These are phyloP conservation scores for Colletotrichum coccodes DNA, from an alignment of 2,329 filamentous ascomycete genomes.

Conservation along the genomic window DNA sequence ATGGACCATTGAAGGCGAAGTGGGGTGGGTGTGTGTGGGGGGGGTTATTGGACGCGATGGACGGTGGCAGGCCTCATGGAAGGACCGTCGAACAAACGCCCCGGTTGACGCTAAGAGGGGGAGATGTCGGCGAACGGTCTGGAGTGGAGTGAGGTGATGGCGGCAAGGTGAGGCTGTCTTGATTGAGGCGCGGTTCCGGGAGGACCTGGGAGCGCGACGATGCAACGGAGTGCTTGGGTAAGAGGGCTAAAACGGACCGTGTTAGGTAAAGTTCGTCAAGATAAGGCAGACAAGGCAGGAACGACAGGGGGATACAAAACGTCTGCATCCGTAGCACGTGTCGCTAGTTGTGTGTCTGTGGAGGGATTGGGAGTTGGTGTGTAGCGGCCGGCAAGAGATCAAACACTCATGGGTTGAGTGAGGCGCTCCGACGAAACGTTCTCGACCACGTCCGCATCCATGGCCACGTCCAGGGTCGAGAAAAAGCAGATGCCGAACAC, in stretches of 20 bases:
- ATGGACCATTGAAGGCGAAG: neutral
- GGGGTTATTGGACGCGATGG: neutral
- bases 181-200: neutral
- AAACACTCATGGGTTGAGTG: slow-evolving; percentile 1
- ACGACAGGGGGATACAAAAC: slow-evolving; percentile 1
- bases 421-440: slow-evolving; percentile 17
- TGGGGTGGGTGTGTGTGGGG: neutral
- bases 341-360: neutral
- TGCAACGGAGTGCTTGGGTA: neutral
- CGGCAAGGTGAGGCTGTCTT: neutral
- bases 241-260: slow-evolving; percentile 14
- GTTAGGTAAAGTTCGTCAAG: neutral
- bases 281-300: neutral
- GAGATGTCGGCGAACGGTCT: neutral
- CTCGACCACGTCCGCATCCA: neutral
- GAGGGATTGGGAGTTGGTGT: neutral
- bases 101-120: neutral
- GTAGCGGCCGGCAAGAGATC: slow-evolving; percentile 3
- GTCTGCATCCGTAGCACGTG: slow-evolving; percentile 1
- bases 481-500: slow-evolving; percentile 6
- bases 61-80: neutral
- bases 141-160: neutral
- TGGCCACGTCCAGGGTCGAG: neutral
- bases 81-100: neutral
- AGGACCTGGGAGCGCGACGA: neutral